phyloP scores from a whole-genome alignment of 2,329 filamentous ascomycete species.

The Exutisphaerella laricina region DNA sequence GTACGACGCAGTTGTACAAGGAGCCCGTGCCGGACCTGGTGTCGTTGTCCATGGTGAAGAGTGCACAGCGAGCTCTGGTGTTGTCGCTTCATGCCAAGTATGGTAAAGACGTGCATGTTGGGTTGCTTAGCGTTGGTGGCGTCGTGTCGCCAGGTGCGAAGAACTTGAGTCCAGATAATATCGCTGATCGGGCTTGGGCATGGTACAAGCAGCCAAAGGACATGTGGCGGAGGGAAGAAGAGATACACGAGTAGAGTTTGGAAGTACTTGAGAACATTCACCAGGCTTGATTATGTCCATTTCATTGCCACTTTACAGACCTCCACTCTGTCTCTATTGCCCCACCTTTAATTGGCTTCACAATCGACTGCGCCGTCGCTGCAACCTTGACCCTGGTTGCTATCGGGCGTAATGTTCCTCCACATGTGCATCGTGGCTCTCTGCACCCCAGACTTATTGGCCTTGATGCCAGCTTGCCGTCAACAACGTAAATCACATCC shows the following conservation, averaged over 20 bases:
- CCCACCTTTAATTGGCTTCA: conserved; percentile 13
- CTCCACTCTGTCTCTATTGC: conserved; percentile 13
- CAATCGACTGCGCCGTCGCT: conserved; percentile 9
- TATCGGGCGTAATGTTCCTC: conserved; percentile 17
- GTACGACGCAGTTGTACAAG: conserved; percentile 42
- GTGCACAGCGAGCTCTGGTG: conserved; percentile 48
- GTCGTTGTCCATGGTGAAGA: conserved; percentile 47
- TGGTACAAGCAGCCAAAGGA: conserved; percentile 40
- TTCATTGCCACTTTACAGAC: not conserved
- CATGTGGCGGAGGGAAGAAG: conserved; percentile 37
- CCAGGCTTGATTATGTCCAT: not conserved
- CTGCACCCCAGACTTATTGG: conserved; percentile 16
- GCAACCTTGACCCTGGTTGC: conserved; percentile 11
- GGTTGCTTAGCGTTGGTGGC: conserved; percentile 44
- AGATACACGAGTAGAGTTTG: conserved; percentile 29
- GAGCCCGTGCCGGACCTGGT: conserved; percentile 46
- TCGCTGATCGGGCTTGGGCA: conserved; percentile 42
- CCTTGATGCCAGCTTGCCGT: conserved; percentile 16
- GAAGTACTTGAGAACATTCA: not conserved
- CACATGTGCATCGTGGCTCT: conserved; percentile 23
- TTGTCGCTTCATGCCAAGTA: conserved; percentile 42
- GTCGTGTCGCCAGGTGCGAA: conserved; percentile 38
- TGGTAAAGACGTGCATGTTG: conserved; percentile 43
- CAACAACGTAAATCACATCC: conserved; percentile 14
- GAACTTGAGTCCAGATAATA: conserved; percentile 41